Conservation (phyloP, 2,329 filamentous ascomycete species). For the Pseudogymnoascus sp. region DNA sequence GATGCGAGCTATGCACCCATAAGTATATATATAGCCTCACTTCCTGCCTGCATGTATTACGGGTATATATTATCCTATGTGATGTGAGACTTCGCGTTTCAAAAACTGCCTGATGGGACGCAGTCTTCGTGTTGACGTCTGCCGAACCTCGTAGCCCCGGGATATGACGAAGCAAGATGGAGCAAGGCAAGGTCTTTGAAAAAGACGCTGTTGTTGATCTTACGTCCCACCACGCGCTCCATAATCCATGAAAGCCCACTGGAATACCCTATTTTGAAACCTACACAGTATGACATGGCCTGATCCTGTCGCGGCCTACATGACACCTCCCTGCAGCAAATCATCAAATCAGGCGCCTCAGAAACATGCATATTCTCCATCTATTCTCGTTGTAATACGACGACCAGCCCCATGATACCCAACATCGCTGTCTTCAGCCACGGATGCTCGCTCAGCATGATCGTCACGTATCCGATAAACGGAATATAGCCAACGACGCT, state of each 20-base stretch:
- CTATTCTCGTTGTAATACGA: conserved; percentile 83
- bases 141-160: neutral
- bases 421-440: conserved; percentile 96
- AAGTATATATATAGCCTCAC: neutral
- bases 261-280: neutral
- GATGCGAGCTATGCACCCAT: neutral
- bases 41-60: neutral
- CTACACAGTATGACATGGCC: neutral
- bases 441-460: conserved; percentile 87
- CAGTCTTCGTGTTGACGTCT: neutral
- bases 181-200: neutral
- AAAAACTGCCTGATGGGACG: neutral
- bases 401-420: conserved; percentile 88
- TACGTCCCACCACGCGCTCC: neutral
- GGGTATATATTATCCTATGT: neutral
- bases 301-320: neutral
- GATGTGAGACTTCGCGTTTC: conserved; percentile 3
- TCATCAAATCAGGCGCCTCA: neutral
- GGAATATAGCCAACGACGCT: conserved; percentile 88
- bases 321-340: conserved; percentile 1
- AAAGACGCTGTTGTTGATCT: neutral
- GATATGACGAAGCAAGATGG: neutral
- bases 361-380: conserved; percentile 4
- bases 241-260: neutral
- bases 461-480: conserved; percentile 94